These are phyloP conservation scores for Arbutus unedo DNA, from an alignment of 148 eudicot genomes.

Conservation along the genomic window DNA sequence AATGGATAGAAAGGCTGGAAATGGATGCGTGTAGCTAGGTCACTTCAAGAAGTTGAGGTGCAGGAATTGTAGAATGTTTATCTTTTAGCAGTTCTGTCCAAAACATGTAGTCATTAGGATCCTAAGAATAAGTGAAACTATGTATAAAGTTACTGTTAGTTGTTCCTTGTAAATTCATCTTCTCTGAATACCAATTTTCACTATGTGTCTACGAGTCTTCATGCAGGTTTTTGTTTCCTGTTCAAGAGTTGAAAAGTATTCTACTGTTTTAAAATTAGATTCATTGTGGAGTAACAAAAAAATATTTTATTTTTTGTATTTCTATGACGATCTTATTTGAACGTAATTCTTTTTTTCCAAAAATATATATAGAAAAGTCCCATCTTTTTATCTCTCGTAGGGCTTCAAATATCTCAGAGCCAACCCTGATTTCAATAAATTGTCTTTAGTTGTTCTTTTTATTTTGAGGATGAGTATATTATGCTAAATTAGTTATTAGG, in stretches of 20 bases:
- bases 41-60: neutral
- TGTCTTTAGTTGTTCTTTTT: too few relatives aligned
- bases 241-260: constrained; percentile 62
- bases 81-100: neutral
- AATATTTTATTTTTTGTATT: too few relatives aligned
- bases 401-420: too few relatives aligned
- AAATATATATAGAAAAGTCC: too few relatives aligned
- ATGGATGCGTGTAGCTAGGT: neutral
- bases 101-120: neutral
- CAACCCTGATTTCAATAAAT: too few relatives aligned
- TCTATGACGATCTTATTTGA: too few relatives aligned
- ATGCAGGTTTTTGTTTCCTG: constrained; percentile 81
- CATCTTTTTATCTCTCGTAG: too few relatives aligned
- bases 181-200: neutral
- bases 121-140: neutral
- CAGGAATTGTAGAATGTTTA: neutral
- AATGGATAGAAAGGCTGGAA: constrained; percentile 1
- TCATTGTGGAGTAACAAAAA: too few relatives aligned
- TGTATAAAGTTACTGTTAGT: neutral
- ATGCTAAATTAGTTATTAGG: too few relatives aligned
- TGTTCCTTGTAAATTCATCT: neutral
- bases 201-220: neutral
- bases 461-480: too few relatives aligned
- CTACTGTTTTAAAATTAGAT: too few relatives aligned
- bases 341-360: too few relatives aligned